Evolutionary conservation across 306 rosid genomes (phyloP).

Genomic region (Acacia melanoxylon): DNA sequence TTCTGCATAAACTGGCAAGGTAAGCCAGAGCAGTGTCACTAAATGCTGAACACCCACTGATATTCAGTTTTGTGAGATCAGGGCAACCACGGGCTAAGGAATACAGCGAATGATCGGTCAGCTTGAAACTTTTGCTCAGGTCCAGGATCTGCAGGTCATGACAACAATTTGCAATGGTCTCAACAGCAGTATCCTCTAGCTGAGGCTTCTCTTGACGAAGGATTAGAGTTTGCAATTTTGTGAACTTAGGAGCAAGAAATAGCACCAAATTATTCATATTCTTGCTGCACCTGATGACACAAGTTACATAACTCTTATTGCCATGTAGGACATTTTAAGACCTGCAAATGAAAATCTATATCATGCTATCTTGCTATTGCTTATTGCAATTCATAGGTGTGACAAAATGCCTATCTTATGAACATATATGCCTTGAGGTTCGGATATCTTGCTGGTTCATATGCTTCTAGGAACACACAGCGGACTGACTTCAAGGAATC

Average conservation of each 20-base stretch:
- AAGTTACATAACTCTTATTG: neutral
- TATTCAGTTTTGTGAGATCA: slow-evolving; percentile 67
- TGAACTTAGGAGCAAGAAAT: slow-evolving; percentile 74
- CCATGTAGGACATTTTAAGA: neutral
- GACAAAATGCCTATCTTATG: no score
- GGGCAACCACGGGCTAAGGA: slow-evolving; percentile 77
- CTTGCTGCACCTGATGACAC: slow-evolving; percentile 78
- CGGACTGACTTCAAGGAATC: neutral
- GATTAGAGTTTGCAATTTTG: slow-evolving; percentile 68
- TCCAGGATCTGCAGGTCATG: slow-evolving; percentile 86
- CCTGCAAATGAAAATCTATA: neutral
- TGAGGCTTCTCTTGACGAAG: slow-evolving; percentile 89
- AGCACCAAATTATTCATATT: slow-evolving; percentile 88
- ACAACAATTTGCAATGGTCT: slow-evolving; percentile 68
- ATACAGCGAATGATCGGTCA: slow-evolving; percentile 67
- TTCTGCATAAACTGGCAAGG: slow-evolving; percentile 70
- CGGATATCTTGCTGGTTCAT: neutral
- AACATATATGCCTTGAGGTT: neutral
- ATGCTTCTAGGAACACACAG: neutral
- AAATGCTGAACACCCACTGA: slow-evolving; percentile 85
- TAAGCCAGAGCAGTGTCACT: slow-evolving; percentile 77
- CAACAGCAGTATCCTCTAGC: slow-evolving; percentile 78
- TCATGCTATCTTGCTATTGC: neutral
- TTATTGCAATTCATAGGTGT: neutral
- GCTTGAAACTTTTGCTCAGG: slow-evolving; percentile 95